Evolutionary conservation across 768 basidiomycete species (phyloP).

Genomic region (Polyporus arcularius): DNA sequence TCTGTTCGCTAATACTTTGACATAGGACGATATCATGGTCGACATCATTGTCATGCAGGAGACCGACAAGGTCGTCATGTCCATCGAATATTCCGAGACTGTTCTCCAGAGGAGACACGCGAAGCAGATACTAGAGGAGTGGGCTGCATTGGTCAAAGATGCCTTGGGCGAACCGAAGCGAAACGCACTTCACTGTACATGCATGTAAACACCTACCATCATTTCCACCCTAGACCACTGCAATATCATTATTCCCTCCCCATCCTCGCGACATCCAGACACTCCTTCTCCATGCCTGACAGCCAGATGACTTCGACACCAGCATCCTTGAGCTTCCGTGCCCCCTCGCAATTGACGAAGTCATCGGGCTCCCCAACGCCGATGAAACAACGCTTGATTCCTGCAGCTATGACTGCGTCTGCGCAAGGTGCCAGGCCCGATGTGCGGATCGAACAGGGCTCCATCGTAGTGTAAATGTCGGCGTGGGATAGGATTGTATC

Average conservation of each 20-base stretch:
- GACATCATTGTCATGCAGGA: constrained; percentile 26
- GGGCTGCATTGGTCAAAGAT: constrained; percentile 10
- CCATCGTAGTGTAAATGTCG: constrained; percentile 93
- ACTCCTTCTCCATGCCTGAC: constrained; percentile 73
- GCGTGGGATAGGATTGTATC: constrained; percentile 55
- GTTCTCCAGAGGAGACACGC: constrained; percentile 2
- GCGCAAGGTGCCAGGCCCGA: constrained; percentile 88
- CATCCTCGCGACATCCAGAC: constrained; percentile 74
- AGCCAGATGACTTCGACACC: constrained; percentile 80
- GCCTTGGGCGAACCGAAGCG: background rate
- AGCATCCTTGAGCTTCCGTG: constrained; percentile 63
- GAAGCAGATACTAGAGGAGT: constrained; percentile 11
- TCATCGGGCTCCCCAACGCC: constrained; percentile 92
- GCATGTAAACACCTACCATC: background rate
- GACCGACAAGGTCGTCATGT: constrained; percentile 16
- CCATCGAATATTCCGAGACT: constrained; percentile 5
- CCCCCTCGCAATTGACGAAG: constrained; percentile 93
- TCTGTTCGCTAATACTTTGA: background rate
- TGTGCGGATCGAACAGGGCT: constrained; percentile 90
- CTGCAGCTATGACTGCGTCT: constrained; percentile 73
- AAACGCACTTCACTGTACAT: background rate
- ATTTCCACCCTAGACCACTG: background rate
- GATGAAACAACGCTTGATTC: constrained; percentile 76
- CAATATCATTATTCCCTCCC: constrained; percentile 1
- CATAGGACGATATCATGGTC: constrained; percentile 37